Evolutionary conservation across 768 basidiomycete species (phyloP), one percentile per base, ranked within the genome.

Genomic region (Chalciporus piperatus): DNA sequence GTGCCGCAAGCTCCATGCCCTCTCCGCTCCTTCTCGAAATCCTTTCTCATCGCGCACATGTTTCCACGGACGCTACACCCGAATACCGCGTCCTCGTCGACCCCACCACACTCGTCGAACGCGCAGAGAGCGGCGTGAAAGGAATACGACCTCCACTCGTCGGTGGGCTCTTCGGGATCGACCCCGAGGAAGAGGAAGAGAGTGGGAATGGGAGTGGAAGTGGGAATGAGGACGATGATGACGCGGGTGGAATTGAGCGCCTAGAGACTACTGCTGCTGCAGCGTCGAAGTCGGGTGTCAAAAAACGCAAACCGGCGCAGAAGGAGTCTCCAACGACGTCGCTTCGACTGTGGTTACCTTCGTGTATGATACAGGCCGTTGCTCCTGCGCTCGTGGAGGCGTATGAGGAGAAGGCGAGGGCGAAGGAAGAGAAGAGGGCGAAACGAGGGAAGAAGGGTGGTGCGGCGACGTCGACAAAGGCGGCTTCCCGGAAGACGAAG

Each of bases 71-170:
- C 58, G 70, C 74, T 8, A 71, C 83, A 1, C 73, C 84, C 38
- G 92, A 96, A 66, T 93, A 92, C 58, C 86, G 92, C 1, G 71
- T 95, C 12, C 86, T 92, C 59, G 74, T 92, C 47, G 77, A 81
- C 7, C 92, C 89, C 0, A 74, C 75, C 6, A 75, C 78, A 41
- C 77, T 93, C 19, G 87, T 89, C 5, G 72, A 70, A 4, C 72
- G 89, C 0, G 79, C 84, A 12, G 84, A 83, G 57, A 76, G 75
- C 0, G 89, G 88, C 0, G 76, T 95, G 47, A 74, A 76, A 48
- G 89, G 87, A 8, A 70, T 76, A 17, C 77, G 90, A 3, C 73
- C 73, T 32, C 70, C 73, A 14, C 70, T 74, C 13, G 59, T 68
- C 32, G 71, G 52, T 58, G 79, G 66, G 1, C 8, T 67, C 11